Evolutionary conservation across 2,329 filamentous ascomycete species (phyloP).

Genomic region (Mycosphaerella arachidis): DNA sequence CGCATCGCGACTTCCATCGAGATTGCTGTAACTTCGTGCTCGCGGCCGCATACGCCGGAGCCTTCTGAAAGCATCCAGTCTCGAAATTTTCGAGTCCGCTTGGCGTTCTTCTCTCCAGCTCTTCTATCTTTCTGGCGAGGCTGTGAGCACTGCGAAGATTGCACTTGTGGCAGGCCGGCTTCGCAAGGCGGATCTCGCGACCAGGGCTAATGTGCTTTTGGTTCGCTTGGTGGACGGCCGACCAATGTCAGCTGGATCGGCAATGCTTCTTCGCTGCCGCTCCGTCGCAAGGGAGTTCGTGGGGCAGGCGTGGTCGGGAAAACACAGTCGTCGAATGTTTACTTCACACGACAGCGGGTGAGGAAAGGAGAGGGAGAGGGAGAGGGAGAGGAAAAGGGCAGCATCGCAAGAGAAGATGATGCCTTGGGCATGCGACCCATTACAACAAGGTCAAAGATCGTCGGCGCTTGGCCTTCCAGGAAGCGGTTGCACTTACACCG

Average conservation of each 20-base stretch:
- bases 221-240: too few species aligned
- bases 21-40: constrained; percentile 27
- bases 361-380: background rate
- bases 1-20: constrained; percentile 26
- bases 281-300: background rate
- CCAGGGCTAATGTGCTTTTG: too few species aligned
- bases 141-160: too few species aligned
- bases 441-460: background rate
- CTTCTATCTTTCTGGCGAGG: too few species aligned
- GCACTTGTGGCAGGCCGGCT: too few species aligned
- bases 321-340: background rate
- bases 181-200: too few species aligned
- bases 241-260: too few species aligned
- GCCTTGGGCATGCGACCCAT: background rate
- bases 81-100: constrained; percentile 7
- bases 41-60: constrained; percentile 25
- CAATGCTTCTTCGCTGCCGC: too few species aligned
- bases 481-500: background rate
- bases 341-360: background rate
- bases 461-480: too few species aligned
- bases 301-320: background rate
- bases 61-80: constrained; percentile 21
- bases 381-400: background rate
- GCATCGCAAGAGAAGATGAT: background rate
- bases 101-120: background rate